phyloP scores from a whole-genome alignment of 2,329 filamentous ascomycete genomes.

The Massarina eburnea region DNA sequence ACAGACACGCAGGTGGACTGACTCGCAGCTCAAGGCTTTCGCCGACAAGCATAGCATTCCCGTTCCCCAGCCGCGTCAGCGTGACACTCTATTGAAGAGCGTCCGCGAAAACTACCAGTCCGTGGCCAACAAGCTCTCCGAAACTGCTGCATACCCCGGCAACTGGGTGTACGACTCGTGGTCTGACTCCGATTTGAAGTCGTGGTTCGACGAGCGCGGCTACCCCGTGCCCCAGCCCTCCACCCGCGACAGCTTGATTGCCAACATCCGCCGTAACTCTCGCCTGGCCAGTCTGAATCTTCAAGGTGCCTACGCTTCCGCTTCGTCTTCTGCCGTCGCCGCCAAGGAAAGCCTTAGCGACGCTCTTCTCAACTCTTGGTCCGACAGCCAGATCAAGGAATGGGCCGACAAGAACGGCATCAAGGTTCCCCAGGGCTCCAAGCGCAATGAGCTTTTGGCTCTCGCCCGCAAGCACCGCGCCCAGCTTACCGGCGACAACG shows the following conservation, averaged over 20 bases:
- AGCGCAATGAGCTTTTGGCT: constrained; percentile 84
- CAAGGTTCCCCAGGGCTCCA: constrained; percentile 87
- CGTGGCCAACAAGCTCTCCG: constrained; percentile 71
- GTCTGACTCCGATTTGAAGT: constrained; percentile 91
- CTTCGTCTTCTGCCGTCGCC: constrained; percentile 54
- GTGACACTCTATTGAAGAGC: constrained; percentile 77
- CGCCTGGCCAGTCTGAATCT: constrained; percentile 72
- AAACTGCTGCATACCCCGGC: constrained; percentile 84
- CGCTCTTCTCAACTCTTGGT: constrained; percentile 85
- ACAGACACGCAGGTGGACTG: constrained; percentile 70
- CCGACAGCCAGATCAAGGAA: constrained; percentile 84
- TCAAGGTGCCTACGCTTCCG: constrained; percentile 51
- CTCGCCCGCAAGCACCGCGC: constrained; percentile 86
- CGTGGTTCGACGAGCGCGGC: constrained; percentile 87
- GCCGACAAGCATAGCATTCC: constrained; percentile 86
- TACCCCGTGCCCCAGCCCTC: constrained; percentile 83
- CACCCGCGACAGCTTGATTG: constrained; percentile 83
- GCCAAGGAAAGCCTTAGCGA: constrained; percentile 78
- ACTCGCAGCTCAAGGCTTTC: constrained; percentile 91
- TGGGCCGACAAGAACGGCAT: constrained; percentile 92
- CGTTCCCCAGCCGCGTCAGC: constrained; percentile 81
- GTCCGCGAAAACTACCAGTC: constrained; percentile 80
- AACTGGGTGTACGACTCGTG: constrained; percentile 92
- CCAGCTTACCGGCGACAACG: constrained; percentile 67
- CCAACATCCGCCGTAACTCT: constrained; percentile 86